Base-by-base conservation (phyloP, 139 green algal genomes). In the Haematococcus sp. region DNA sequence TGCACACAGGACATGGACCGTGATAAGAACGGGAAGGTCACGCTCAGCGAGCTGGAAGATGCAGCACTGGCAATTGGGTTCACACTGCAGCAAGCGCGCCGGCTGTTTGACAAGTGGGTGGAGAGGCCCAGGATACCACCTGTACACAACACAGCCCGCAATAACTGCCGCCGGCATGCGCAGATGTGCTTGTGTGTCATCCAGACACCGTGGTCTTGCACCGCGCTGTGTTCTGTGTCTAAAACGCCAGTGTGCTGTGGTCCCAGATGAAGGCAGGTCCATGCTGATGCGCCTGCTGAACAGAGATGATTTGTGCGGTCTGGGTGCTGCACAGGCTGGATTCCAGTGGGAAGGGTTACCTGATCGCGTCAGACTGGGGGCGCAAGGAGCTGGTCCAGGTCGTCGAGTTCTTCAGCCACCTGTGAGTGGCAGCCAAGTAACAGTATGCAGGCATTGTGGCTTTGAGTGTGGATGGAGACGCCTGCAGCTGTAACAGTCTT, bases 1-100 rank as follows among this genome's bases (percentile, higher is more conserved):
- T 60, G 4, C 52, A 4, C 22, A 25, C 66, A 72, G 66, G 31
- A 67, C n/a, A 68, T 81, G n/a, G 79, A 84, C 71, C 61, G n/a
- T 16, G 79, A 85, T 58, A 81, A 80, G 51, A 85, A 79, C 32
- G 79, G 79, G n/a, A 85, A 85, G 71, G 75, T 84, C 0, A 85
- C 79, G 3, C 33, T 46, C 28, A 66, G 43, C 4, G 79, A 85
- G 75, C 23, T 85, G 22, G 75, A 81, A 58, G 74, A 78, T 0
- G 74, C 70, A 11, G 64, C 55, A 0, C 30, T 85, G 43, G 60
- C 55, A 0, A 34, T 85, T 23, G 79, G 79, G 46, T 81, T 80
- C 40, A 69, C 65, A 1, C 31, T 79, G 27, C 46, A 79, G 52
- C 74, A 85, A 70, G 74, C 75, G 19, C 71, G 74, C 27, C 32